A percentile compares a stretch with the other conserved stretches of the same genome.
Evolutionary conservation across 2,329 filamentous ascomycete species (phyloP).

Genomic region (Boeremia exigua): DNA sequence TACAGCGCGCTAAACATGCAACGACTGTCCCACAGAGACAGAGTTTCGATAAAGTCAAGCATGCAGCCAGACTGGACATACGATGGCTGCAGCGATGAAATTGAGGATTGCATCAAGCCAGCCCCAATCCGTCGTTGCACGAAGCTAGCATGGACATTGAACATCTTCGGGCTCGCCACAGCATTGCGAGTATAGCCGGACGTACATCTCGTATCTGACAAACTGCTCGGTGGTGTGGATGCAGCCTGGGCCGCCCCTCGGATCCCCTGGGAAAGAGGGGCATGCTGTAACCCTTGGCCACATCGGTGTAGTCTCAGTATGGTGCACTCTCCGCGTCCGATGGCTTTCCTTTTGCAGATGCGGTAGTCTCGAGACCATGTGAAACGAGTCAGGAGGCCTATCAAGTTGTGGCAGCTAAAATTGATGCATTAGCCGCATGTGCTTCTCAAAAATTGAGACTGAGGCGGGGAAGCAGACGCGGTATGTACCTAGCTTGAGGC

Average conservation of each 20-base stretch:
- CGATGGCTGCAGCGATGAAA: conserved; percentile 12
- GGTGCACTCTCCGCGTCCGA: not conserved
- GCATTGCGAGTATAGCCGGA: conserved; percentile 3
- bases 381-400: not conserved
- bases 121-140: conserved; percentile 5
- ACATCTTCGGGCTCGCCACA: not conserved
- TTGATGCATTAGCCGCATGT: conserved; percentile 10
- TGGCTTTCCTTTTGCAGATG: not conserved
- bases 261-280: conserved; percentile 9
- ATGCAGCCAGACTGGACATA: not conserved
- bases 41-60: not conserved
- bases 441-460: conserved; percentile 3
- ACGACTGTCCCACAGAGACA: not conserved
- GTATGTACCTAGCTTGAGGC: not conserved
- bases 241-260: conserved; percentile 8
- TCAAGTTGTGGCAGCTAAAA: conserved; percentile 3
- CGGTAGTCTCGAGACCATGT: not conserved
- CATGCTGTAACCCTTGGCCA: not conserved
- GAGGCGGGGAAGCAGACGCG: not conserved
- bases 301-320: conserved; percentile 1
- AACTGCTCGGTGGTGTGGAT: conserved; percentile 5
- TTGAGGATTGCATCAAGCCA: not conserved
- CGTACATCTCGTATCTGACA: conserved; percentile 5
- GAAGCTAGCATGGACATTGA: conserved; percentile 6
- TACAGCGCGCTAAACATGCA: conserved; percentile 10